Conservation (phyloP, 73 alveolate species). For the Tetrahymena elliotti region DNA sequence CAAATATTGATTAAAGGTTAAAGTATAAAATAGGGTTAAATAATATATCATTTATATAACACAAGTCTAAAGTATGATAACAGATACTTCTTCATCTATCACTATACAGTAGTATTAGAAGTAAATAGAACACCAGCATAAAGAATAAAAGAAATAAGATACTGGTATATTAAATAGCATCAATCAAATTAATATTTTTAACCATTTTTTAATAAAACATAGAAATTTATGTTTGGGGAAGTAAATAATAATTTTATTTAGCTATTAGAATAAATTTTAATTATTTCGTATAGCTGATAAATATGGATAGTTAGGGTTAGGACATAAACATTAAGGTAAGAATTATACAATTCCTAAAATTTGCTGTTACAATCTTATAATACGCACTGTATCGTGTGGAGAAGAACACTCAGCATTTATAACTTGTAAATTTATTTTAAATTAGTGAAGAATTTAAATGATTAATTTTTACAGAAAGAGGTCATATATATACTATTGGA, state of each 20-base stretch:
- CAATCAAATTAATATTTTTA: background rate
- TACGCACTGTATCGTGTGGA: constrained; percentile 50
- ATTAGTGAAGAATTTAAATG: background rate
- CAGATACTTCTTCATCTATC: background rate
- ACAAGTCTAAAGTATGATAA: background rate
- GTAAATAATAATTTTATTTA: background rate
- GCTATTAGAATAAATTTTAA: background rate
- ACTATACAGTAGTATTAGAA: background rate
- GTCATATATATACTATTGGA: constrained; percentile 24
- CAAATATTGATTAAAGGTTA: background rate
- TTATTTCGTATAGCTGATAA: background rate
- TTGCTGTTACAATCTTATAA: constrained; percentile 47
- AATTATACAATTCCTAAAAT: constrained; percentile 28
- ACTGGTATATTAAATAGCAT: background rate
- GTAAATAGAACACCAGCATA: background rate
- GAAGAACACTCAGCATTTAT: constrained; percentile 42
- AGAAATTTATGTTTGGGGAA: background rate
- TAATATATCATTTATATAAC: background rate
- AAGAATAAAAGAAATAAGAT: background rate
- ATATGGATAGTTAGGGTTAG: constrained; percentile 46
- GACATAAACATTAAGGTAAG: constrained; percentile 34
- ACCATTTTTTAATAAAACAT: background rate
- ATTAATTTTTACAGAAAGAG: background rate
- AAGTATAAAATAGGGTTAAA: background rate
- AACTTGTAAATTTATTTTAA: background rate